A percentile compares a stretch with the other conserved stretches of the same genome.
phyloP scores from a whole-genome alignment of 2,329 filamentous ascomycete species.

The Teratosphaeria nubilosa region DNA sequence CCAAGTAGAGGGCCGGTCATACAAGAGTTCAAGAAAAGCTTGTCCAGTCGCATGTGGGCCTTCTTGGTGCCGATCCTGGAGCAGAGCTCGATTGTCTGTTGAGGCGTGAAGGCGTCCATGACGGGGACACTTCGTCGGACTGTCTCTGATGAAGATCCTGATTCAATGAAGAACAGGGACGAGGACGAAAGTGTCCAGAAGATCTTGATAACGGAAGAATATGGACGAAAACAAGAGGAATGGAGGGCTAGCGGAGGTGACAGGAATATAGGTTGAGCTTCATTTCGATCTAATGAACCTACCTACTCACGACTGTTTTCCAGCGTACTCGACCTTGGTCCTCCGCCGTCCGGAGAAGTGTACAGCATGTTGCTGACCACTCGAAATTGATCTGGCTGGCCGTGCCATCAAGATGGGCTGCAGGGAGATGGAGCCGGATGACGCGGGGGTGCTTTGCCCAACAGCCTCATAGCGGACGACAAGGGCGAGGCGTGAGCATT shows the following conservation, averaged over 20 bases:
- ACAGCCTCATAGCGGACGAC: neutral
- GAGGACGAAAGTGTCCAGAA: neutral
- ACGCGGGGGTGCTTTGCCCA: neutral
- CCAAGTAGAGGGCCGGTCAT: conserved; percentile 42
- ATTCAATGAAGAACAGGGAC: too few species aligned
- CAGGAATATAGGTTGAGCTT: neutral
- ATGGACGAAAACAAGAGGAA: neutral
- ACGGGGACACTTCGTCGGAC: neutral
- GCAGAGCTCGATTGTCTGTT: conserved; percentile 40
- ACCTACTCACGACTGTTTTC: neutral
- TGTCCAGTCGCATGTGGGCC: conserved; percentile 38
- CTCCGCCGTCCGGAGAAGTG: neutral
- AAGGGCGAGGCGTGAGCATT: neutral
- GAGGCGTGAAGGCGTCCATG: conserved; percentile 5
- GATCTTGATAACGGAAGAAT: neutral
- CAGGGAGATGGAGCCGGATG: neutral
- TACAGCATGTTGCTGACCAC: neutral
- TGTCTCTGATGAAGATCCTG: neutral
- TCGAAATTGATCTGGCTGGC: neutral
- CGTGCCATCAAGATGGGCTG: neutral
- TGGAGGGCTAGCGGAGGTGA: neutral
- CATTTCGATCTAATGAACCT: neutral
- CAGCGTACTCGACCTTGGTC: neutral
- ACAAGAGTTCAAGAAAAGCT: conserved; percentile 39
- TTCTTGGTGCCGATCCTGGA: conserved; percentile 41